Conservation (phyloP, 495 filamentous ascomycete genomes). For the Hypoxylon trugodes region DNA sequence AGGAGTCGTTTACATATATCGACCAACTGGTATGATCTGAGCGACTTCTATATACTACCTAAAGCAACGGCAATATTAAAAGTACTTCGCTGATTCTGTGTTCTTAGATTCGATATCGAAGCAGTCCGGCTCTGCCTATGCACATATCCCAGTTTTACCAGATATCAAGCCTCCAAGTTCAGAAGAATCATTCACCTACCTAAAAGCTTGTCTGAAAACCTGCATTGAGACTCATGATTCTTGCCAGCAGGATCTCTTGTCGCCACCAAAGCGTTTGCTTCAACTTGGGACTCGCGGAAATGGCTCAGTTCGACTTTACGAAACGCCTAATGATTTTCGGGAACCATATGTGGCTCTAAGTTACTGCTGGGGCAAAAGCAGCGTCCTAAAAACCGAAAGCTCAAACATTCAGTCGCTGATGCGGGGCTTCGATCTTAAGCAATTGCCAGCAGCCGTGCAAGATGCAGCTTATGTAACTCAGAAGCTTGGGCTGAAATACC, state of each 20-base stretch:
- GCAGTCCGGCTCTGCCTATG: background rate
- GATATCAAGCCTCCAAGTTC: slow-evolving; percentile 5
- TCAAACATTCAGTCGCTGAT: slow-evolving; percentile 1
- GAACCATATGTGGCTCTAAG: slow-evolving; percentile 13
- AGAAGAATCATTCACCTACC: slow-evolving; percentile 5
- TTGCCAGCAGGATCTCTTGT: slow-evolving; percentile 2
- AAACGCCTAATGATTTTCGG: slow-evolving; percentile 1
- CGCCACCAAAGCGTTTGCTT: slow-evolving; percentile 6
- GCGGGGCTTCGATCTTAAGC: slow-evolving; percentile 10
- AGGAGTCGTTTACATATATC: background rate
- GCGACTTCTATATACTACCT: background rate
- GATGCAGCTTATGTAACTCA: slow-evolving; percentile 38
- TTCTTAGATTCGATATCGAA: background rate
- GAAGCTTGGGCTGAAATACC: slow-evolving; percentile 26
- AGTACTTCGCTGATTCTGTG: background rate
- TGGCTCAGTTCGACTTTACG: background rate
- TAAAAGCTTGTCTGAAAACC: slow-evolving; percentile 3
- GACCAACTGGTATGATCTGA: background rate
- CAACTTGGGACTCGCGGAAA: background rate
- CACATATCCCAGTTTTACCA: background rate
- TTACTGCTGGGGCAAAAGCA: slow-evolving; percentile 13
- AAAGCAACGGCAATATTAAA: background rate
- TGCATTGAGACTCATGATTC: background rate
- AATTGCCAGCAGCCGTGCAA: slow-evolving; percentile 39
- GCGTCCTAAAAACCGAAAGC: background rate